Evolutionary conservation across 2,329 filamentous ascomycete species (phyloP).

Genomic region (Lecanosticta acicola): DNA sequence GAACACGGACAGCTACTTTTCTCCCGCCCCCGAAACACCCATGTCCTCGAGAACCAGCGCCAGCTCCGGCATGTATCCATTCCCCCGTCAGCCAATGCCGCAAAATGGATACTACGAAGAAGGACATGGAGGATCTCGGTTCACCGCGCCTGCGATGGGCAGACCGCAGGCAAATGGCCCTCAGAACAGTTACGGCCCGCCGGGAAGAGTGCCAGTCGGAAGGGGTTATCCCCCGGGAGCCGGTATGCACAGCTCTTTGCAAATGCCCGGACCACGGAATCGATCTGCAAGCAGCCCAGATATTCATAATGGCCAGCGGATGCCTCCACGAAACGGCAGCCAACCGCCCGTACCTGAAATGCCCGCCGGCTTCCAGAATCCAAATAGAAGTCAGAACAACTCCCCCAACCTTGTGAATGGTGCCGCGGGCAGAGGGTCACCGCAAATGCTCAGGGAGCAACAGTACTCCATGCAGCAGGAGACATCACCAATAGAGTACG

Average conservation of each 20-base stretch:
- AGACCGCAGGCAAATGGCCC: slow-evolving; percentile 61
- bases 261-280: slow-evolving; percentile 53
- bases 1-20: slow-evolving; percentile 82
- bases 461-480: slow-evolving; percentile 23
- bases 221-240: slow-evolving; percentile 56
- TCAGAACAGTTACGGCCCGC: slow-evolving; percentile 58
- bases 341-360: slow-evolving; percentile 34
- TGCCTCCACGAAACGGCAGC: slow-evolving; percentile 54
- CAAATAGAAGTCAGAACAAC: slow-evolving; percentile 70
- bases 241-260: slow-evolving; percentile 52
- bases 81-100: slow-evolving; percentile 68
- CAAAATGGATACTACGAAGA: slow-evolving; percentile 61
- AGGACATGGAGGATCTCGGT: slow-evolving; percentile 53
- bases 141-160: slow-evolving; percentile 82
- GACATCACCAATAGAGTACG: slow-evolving; percentile 19
- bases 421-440: slow-evolving; percentile 63
- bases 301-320: slow-evolving; percentile 65
- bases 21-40: slow-evolving; percentile 73
- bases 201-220: slow-evolving; percentile 50
- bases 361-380: slow-evolving; percentile 27
- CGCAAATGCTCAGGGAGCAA: slow-evolving; percentile 60
- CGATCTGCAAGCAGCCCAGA: slow-evolving; percentile 94
- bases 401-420: slow-evolving; percentile 60
- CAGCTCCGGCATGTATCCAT: slow-evolving; percentile 67
- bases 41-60: slow-evolving; percentile 61